Conservation (phyloP, 371 early-diverging fungal species). For the Mortierella sp. region DNA sequence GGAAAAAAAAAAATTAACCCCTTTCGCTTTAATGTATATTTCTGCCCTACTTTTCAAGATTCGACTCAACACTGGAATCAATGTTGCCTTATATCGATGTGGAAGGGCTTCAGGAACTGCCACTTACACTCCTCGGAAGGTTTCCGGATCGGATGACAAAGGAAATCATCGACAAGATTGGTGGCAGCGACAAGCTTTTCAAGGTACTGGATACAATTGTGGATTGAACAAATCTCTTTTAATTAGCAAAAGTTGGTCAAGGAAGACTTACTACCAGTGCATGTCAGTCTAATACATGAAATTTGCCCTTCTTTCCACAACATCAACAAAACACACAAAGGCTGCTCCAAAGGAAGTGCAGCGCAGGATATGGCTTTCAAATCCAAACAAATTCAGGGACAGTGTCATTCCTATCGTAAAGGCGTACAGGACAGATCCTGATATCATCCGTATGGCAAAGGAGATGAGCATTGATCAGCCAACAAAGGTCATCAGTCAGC, state of each 20-base stretch:
- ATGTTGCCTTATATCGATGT: constrained; percentile 67
- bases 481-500: constrained; percentile 58
- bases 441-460: constrained; percentile 62
- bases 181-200: constrained; percentile 59
- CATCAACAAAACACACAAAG: constrained; percentile 29
- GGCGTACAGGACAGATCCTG: constrained; percentile 58
- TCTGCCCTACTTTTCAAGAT: constrained; percentile 45
- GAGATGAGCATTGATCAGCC: constrained; percentile 61
- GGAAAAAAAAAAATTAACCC: too few relatives aligned
- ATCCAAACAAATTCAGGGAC: constrained; percentile 52
- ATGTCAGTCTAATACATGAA: neutral
- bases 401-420: constrained; percentile 54
- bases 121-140: constrained; percentile 68
- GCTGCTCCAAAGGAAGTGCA: constrained; percentile 51
- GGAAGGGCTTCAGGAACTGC: constrained; percentile 68
- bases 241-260: neutral
- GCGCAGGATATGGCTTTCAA: constrained; percentile 58
- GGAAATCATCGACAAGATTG: constrained; percentile 61
- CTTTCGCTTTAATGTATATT: too few relatives aligned
- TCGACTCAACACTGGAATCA: constrained; percentile 58
- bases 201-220: constrained; percentile 42
- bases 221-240: too few relatives aligned
- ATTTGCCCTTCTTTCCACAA: neutral
- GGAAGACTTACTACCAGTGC: too few relatives aligned
- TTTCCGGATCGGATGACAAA: constrained; percentile 63